phyloP scores from a whole-genome alignment of 768 basidiomycete genomes.

The Agaricus subrufescens region DNA sequence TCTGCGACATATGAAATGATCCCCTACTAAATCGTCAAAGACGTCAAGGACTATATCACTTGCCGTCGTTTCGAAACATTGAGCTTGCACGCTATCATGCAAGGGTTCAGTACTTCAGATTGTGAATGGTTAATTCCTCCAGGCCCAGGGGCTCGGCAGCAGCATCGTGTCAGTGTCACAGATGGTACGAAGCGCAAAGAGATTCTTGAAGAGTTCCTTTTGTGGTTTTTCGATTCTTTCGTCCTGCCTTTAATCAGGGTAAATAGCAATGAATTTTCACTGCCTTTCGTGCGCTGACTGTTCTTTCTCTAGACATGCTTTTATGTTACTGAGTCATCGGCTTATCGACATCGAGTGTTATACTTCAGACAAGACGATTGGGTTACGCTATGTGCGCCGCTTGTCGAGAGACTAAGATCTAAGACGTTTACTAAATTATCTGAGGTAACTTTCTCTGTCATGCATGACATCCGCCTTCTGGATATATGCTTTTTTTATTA shows the following conservation, averaged over 20 bases:
- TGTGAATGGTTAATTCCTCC: constrained; percentile 75
- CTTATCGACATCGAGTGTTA: constrained; percentile 74
- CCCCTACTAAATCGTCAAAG: constrained; percentile 31
- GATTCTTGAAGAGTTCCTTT: constrained; percentile 83
- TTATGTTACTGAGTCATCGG: constrained; percentile 90
- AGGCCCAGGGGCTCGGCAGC: constrained; percentile 27
- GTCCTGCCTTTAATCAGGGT: constrained; percentile 77
- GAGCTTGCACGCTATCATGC: constrained; percentile 70
- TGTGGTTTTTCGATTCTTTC: constrained; percentile 92
- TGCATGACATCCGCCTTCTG: not conserved
- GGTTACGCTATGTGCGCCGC: constrained; percentile 75
- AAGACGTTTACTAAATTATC: constrained; percentile 70
- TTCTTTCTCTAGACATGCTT: constrained; percentile 67
- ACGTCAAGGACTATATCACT: constrained; percentile 67
- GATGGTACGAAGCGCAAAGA: constrained; percentile 78
- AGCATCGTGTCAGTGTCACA: constrained; percentile 50
- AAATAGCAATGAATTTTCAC: too few species aligned
- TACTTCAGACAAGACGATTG: constrained; percentile 97
- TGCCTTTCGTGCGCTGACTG: not conserved
- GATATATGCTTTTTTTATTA: constrained; percentile 20
- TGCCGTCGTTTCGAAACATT: constrained; percentile 79
- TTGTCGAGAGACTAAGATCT: constrained; percentile 67
- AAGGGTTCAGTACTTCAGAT: constrained; percentile 67
- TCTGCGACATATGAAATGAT: not conserved
- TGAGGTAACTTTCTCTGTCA: constrained; percentile 39